Conservation (phyloP, 495 filamentous ascomycete species). For the Trichoderma erinaceum region DNA sequence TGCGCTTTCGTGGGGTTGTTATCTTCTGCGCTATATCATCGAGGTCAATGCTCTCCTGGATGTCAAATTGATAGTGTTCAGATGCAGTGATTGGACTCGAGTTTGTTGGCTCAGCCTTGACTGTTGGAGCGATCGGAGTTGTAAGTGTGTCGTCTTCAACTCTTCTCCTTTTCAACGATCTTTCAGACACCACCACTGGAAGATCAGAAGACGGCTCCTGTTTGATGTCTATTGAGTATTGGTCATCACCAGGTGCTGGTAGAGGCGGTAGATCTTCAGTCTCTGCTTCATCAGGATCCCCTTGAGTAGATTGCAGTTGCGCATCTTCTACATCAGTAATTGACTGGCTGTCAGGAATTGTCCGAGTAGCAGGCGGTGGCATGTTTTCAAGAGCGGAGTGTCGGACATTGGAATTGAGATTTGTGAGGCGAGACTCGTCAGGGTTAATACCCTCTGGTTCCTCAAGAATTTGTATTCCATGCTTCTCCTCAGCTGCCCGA, state of each 20-base stretch:
- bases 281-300: constrained; percentile 3
- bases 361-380: neutral
- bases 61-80: constrained; percentile 28
- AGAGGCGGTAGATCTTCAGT: constrained; percentile 26
- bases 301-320: constrained; percentile 11
- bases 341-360: neutral
- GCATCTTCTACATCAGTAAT: neutral
- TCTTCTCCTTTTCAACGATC: constrained; percentile 38
- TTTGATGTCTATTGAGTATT: constrained; percentile 27
- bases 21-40: constrained; percentile 60
- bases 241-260: constrained; percentile 16
- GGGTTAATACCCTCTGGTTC: neutral
- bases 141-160: constrained; percentile 18
- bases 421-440: neutral
- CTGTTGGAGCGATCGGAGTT: constrained; percentile 14
- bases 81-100: neutral
- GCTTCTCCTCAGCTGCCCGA: constrained; percentile 10
- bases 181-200: constrained; percentile 39
- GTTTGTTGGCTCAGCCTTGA: constrained; percentile 27
- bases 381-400: neutral
- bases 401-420: neutral
- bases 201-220: constrained; percentile 40
- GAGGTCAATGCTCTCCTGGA: constrained; percentile 61
- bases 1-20: constrained; percentile 56
- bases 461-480: constrained; percentile 20